phyloP scores from a whole-genome alignment of 768 basidiomycete species.

The Phanerochaete carnosa region DNA sequence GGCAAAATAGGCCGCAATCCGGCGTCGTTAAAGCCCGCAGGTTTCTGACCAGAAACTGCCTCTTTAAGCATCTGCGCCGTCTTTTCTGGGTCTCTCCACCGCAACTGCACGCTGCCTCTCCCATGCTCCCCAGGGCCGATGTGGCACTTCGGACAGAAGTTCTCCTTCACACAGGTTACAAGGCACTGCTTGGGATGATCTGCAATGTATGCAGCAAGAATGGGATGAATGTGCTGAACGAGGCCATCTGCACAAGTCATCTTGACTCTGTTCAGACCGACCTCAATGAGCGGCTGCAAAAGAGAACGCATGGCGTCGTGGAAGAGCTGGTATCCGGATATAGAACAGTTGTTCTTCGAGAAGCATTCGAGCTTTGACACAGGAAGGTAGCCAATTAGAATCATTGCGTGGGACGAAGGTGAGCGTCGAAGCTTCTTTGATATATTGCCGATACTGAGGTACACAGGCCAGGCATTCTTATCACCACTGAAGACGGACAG shows the following conservation, averaged over 20 bases:
- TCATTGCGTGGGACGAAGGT: constrained; percentile 12
- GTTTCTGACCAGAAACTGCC: not conserved
- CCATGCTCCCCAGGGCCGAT: constrained; percentile 11
- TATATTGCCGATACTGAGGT: constrained; percentile 31
- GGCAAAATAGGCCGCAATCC: constrained; percentile 24
- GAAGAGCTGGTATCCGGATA: constrained; percentile 17
- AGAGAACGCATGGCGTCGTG: constrained; percentile 20
- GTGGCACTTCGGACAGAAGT: constrained; percentile 21
- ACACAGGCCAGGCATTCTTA: constrained; percentile 31
- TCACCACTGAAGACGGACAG: constrained; percentile 22
- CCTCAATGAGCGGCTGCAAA: constrained; percentile 17
- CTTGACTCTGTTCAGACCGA: constrained; percentile 20
- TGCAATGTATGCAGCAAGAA: constrained; percentile 22
- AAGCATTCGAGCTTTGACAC: constrained; percentile 27
- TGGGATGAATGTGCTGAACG: constrained; percentile 17
- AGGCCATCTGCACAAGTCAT: constrained; percentile 21
- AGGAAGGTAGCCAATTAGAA: constrained; percentile 30
- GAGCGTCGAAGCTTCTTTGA: constrained; percentile 17
- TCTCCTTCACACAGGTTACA: constrained; percentile 15
- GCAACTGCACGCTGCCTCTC: not conserved
- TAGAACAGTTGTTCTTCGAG: not conserved
- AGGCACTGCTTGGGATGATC: constrained; percentile 29
- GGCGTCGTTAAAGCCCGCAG: constrained; percentile 1
- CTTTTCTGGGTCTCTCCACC: constrained; percentile 1
- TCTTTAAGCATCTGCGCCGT: not conserved